Evolutionary conservation across 208 protist species (phyloP), one percentile per base, ranked within the genome.

Genomic region (Trypanosoma cruzi): DNA sequence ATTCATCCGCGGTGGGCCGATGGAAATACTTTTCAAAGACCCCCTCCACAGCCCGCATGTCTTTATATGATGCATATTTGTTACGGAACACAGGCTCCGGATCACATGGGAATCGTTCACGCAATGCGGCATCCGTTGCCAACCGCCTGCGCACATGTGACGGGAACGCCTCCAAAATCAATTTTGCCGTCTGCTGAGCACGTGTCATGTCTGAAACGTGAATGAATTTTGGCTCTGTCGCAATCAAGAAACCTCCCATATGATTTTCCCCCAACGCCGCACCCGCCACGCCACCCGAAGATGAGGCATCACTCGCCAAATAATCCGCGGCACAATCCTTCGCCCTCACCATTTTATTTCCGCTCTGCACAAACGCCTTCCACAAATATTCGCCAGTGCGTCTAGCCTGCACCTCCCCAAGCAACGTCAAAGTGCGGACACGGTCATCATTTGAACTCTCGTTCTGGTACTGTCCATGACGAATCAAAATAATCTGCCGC

Each of bases 401-500:
- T 28, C 52, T 73, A 3, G 90, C 90, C 63, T 95, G 90, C 64
- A 69, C 26, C 60, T 82, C 63, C 5, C 90, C 90, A 0, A 93
- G 75, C 42, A 58, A 14, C 4, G 84, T 95, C 4, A 95, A 76
- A 0, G 55, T 46, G 24, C 77, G 77, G 10, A 81, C 55, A 7
- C 10, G 58, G 68, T 91, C 82, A 67, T 85, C 79, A 31, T 79
- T 20, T 26, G 31, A 54, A 28, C 18, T 3, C 42, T 85, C 78
- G 44, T 87, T 90, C 29, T 79, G 55, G 79, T 96, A 96, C 68
- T 96, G 88, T 5, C 90, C 90, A 70, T 96, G 90, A 20, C 90
- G 83, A n/a, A 96, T 84, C 26, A 96, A 67, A 24, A 96, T 57
- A 36, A 96, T 78, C 63, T 89, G 86, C 0, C 86, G 82, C 37